phyloP scores from a whole-genome alignment of 2,329 filamentous ascomycete genomes.

The Botrytis cinerea region DNA sequence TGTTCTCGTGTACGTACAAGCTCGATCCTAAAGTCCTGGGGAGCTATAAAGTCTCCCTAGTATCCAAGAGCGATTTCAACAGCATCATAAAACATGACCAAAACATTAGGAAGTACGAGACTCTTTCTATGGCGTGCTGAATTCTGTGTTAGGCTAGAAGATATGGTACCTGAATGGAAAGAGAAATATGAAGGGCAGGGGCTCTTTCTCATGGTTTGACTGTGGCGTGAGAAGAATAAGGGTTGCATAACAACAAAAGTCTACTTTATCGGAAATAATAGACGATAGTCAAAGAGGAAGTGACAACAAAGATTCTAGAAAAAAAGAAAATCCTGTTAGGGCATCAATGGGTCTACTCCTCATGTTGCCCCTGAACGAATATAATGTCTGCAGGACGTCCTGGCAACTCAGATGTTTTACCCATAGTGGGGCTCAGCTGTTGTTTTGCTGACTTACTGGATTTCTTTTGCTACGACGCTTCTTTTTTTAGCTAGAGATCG shows the following conservation, averaged over 20 bases:
- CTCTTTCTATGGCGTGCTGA: neutral
- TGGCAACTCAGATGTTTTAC: too few relatives aligned
- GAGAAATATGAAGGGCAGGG: neutral
- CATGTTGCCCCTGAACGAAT: neutral
- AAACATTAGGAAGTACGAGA: too few relatives aligned
- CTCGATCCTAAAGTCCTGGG: neutral
- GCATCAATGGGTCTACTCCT: fast-evolving
- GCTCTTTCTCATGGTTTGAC: neutral
- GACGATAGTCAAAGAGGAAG: neutral
- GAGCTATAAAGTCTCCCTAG: neutral
- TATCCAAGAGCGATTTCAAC: neutral
- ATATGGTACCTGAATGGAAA: neutral
- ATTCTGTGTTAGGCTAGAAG: neutral
- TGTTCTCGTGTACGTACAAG: neutral
- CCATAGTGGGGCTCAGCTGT: too few relatives aligned
- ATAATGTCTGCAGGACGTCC: neutral
- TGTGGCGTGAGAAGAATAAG: neutral
- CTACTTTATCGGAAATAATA: fast-evolving
- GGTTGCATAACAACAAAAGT: neutral
- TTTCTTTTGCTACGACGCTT: too few relatives aligned
- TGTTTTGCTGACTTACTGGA: too few relatives aligned
- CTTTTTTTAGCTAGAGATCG: too few relatives aligned
- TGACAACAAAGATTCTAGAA: neutral
- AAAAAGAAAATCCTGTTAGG: neutral
- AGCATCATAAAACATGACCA: too few relatives aligned